phyloP scores from a whole-genome alignment of 2,329 filamentous ascomycete genomes.

The Microascus cirrosus region DNA sequence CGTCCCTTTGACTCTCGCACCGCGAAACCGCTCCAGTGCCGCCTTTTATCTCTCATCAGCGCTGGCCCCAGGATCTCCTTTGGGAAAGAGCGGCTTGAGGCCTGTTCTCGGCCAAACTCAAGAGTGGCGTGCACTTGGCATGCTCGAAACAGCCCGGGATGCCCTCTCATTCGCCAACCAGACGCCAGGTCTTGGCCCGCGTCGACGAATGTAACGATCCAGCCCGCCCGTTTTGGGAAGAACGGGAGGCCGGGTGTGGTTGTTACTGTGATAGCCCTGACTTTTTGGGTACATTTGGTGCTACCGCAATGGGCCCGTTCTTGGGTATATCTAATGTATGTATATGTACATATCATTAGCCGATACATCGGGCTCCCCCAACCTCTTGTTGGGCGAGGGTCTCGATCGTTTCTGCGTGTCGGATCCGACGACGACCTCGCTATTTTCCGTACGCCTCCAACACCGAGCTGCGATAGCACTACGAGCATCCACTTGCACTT shows the following conservation, averaged over 20 bases:
- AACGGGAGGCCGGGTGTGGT: background rate
- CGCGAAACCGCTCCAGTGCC: background rate
- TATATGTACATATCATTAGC: too few species aligned
- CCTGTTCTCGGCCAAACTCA: slow-evolving; percentile 4
- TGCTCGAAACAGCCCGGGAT: background rate
- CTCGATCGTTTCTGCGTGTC: too few species aligned
- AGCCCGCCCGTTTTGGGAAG: background rate
- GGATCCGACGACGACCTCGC: too few species aligned
- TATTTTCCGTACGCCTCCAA: too few species aligned
- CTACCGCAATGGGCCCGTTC: too few species aligned
- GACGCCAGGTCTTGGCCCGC: background rate
- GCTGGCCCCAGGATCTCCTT: background rate
- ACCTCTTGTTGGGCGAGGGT: too few species aligned
- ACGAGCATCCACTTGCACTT: background rate
- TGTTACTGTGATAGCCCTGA: background rate
- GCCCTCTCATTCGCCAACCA: slow-evolving; percentile 4
- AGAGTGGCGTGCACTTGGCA: slow-evolving; percentile 1
- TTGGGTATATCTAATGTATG: too few species aligned
- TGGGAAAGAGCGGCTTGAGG: background rate
- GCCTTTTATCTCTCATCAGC: background rate
- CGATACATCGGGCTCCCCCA: too few species aligned
- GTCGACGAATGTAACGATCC: slow-evolving; percentile 4
- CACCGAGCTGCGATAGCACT: too few species aligned
- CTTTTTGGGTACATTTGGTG: background rate
- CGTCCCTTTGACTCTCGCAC: too few species aligned